Percentiles rank a stretch among this genome's conserved stretches.
Conservation (phyloP, 805 yeast genomes). For the Hagleromyces aurorensis region DNA sequence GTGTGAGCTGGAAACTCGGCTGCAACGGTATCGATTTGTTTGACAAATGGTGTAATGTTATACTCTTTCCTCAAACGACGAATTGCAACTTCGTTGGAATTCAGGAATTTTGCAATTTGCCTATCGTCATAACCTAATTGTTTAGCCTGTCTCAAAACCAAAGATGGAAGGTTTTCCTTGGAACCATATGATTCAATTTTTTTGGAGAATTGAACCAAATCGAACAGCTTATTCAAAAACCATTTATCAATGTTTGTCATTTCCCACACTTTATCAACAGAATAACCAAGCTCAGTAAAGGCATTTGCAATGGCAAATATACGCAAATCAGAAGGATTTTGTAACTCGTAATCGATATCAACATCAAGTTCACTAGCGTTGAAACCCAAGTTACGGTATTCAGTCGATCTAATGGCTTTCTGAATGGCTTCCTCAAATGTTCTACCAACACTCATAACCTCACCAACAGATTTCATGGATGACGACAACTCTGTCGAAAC, state of each 20-base stretch:
- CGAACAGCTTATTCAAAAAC: constrained; percentile 83
- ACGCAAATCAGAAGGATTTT: constrained; percentile 96
- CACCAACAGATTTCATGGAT: constrained; percentile 98
- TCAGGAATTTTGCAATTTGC: constrained; percentile 84
- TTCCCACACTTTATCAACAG: constrained; percentile 87
- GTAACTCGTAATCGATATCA: constrained; percentile 87
- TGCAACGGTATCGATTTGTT: constrained; percentile 97
- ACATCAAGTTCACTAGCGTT: constrained; percentile 80
- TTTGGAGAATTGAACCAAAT: constrained; percentile 64
- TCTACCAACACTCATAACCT: constrained; percentile 96
- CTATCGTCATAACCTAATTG: constrained; percentile 96
- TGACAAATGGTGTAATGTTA: constrained; percentile 85
- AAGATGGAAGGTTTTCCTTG: constrained; percentile 50
- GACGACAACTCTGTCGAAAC: constrained; percentile 84
- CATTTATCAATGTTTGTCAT: constrained; percentile 91
- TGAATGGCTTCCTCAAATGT: constrained; percentile 97
- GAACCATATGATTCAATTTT: constrained; percentile 49
- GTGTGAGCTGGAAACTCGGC: constrained; percentile 98
- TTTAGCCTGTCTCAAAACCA: constrained; percentile 74
- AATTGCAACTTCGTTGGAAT: constrained; percentile 86
- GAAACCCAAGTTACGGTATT: constrained; percentile 93
- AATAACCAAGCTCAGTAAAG: constrained; percentile 65
- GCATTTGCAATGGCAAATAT: constrained; percentile 96
- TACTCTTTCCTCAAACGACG: constrained; percentile 82
- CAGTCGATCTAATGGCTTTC: constrained; percentile 88